Evolutionary conservation across 345 rosid genomes (phyloP).

Genomic region (Euphorbia peplus): DNA sequence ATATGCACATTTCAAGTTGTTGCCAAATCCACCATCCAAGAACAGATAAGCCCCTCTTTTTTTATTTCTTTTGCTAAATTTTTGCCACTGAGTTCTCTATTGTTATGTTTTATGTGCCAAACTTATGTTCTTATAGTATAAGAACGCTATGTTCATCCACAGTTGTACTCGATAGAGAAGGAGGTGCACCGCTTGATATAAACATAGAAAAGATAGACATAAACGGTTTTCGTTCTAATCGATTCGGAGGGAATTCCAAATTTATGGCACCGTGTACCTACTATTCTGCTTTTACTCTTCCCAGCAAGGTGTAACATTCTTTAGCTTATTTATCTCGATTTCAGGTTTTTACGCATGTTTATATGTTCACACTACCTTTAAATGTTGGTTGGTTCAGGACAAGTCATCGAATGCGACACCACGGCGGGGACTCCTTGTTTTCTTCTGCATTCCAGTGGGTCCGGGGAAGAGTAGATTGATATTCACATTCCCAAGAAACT

Average conservation of each 20-base stretch:
- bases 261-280: slow-evolving; percentile 73
- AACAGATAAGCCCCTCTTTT: slow-evolving; percentile 36
- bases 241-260: slow-evolving; percentile 48
- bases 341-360: background rate
- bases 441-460: slow-evolving; percentile 75
- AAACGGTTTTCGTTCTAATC: slow-evolving; percentile 54
- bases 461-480: slow-evolving; percentile 81
- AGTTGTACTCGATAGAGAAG: slow-evolving; percentile 81
- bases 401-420: slow-evolving; percentile 16
- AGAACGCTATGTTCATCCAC: slow-evolving; percentile 25
- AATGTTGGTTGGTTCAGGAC: slow-evolving; percentile 24
- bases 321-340: background rate
- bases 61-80: too few relatives aligned
- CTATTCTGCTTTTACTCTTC: slow-evolving; percentile 43
- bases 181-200: slow-evolving; percentile 69
- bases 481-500: slow-evolving; percentile 76
- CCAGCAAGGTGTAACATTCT: slow-evolving; percentile 33
- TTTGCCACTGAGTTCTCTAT: background rate
- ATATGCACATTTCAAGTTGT: slow-evolving; percentile 72
- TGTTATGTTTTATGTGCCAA: background rate
- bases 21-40: slow-evolving; percentile 41
- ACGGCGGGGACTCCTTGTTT: slow-evolving; percentile 47
- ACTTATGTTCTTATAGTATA: background rate
- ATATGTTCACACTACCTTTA: background rate
- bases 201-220: slow-evolving; percentile 40